Base-by-base conservation (phyloP, 441 rosid species). In the Euphorbia schlechtendalii region DNA sequence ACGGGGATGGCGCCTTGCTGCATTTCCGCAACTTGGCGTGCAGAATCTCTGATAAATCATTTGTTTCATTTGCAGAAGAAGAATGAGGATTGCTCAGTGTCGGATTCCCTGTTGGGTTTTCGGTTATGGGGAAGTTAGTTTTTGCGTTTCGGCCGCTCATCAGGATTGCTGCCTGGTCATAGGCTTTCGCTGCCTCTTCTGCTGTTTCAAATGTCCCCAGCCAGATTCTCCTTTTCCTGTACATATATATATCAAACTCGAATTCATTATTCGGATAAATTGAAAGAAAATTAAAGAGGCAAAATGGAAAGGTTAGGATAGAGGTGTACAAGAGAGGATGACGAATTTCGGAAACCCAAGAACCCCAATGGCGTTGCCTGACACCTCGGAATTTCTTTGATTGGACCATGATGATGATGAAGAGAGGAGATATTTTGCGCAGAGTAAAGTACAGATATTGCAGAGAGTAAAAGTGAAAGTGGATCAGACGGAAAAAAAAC, bases 191-290 rank as follows among this genome's bases (percentile, higher is more conserved):
- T 0, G 96, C 96, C 8, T 81, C 89, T 73, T 87, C 95, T 0
- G 92, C 92, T 0, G 95, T 83, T 75, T 86, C 86, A 67, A 87
- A 90, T 49, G 96, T 90, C 10, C 96, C 96, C 4, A 90, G 79
- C 96, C 96, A 90, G 3, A 90, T 87, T 69, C 96, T 86, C 59
- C 86, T 82, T 64, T 90, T 87, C 81, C 96, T 90, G 71, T n/a
- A n/a, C n/a, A n/a, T n/a, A n/a, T n/a, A n/a, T n/a, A n/a, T n/a
- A n/a, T n/a, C n/a, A n/a, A n/a, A n/a, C n/a, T n/a, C n/a, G n/a
- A n/a, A n/a, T n/a, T n/a, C n/a, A n/a, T n/a, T n/a, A n/a, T n/a
- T n/a, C n/a, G n/a, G n/a, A n/a, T n/a, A n/a, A n/a, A n/a, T n/a
- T n/a, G n/a, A n/a, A n/a, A n/a, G n/a, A n/a, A n/a, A n/a, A n/a